Base-by-base conservation (phyloP, 2,329 filamentous ascomycete genomes). In the Ceratocystis diversiconidia region DNA sequence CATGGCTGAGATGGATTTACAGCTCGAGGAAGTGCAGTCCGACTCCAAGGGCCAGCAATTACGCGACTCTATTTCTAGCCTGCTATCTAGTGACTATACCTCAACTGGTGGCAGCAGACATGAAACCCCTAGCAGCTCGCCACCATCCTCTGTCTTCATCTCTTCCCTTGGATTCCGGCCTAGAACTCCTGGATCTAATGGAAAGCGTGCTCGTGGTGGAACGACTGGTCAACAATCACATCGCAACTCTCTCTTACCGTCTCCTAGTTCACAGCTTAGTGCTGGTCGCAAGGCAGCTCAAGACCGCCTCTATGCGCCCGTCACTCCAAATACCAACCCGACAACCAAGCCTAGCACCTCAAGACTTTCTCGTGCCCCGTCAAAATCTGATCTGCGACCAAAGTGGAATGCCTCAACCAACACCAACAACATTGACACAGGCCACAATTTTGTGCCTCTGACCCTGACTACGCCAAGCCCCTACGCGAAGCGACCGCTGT, bases 41-140 rank as follows among this genome's bases (percentile, higher is more conserved):
- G 82, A 84, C 67, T 78, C 77, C 63, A 82, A 81, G 69, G 85
- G 83, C 63, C 88, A 91, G 72, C 88, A 92, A 70, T 79, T 96
- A 61, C 84, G 92, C 60, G 92, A 97, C 74, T 96, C 92, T 0
- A 87, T 97, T 66, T 96, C 92, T 0, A 96, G 89, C 70, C 41
- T 67, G n/a, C 90, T 96, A 74, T 79, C 95, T 2, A 89, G 89
- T 70, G 90, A 95, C 72, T 82, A 84, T 63, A 91, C 89, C 1
- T 82, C 86, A 1, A 76, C 83, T 8, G 43, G 64, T 44, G 85
- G 81, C 68, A 92, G 89, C 71, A 82, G 83, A 60, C 76, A 85
- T 59, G 90, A 87, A 43, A 89, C 87, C 0, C 87, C 87, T 0
- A 84, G 85, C 59, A 89, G 84, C 76, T 85, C 82, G 22, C 82